Evolutionary conservation across 176 grass and related monocot species (phyloP), one percentile per base, ranked within the genome.

Genomic region (Metroxylon sagu): DNA sequence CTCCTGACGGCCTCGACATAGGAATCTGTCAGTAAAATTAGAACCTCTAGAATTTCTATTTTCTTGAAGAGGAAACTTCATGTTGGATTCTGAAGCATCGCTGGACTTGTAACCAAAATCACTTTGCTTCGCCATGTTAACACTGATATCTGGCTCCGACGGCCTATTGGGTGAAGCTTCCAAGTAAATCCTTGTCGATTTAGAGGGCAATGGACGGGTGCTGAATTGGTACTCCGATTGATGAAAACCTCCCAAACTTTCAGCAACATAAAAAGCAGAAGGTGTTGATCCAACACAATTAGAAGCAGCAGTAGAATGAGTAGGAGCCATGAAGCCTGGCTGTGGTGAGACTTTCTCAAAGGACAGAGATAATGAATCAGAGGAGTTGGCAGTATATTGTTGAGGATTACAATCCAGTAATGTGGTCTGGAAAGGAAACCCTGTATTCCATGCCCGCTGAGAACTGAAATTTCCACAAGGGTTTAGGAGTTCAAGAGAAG

Each of bases 211-310:
- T 71, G 61, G 29, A 64, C 39, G 21, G 16, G 76, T 52, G 23
- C 3, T 55, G 56, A 76, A 65, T 61, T 75, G 73, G 74, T 52
- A 66, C 17, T 82, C 66, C 17, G 76, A 70, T 68, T 72, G 75
- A 57, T 29, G 28, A 59, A 88, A 68, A 60, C 65, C 51, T 29
- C 79, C 65, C 23, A 79, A 57, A 18, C 79, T 29, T 67, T 89
- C 85, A 5, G 85, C 52, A 7, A 79, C 80, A 61, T 76, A 89
- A 65, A 89, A 86, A 17, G 76, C 66, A 16, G 77, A 52, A 4
- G 18, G 54, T 35, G 80, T 77, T 25, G 79, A 76, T 19, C 77
- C 79, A 49, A 78, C 71, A 56, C 76, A 68, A 64, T 54, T 62
- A 61, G 77, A 65, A 52, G 18, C 26, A 69, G 71, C 12, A 14